Evolutionary conservation across 176 grass and related monocot genomes (phyloP).

Genomic region (Carex littledalei): DNA sequence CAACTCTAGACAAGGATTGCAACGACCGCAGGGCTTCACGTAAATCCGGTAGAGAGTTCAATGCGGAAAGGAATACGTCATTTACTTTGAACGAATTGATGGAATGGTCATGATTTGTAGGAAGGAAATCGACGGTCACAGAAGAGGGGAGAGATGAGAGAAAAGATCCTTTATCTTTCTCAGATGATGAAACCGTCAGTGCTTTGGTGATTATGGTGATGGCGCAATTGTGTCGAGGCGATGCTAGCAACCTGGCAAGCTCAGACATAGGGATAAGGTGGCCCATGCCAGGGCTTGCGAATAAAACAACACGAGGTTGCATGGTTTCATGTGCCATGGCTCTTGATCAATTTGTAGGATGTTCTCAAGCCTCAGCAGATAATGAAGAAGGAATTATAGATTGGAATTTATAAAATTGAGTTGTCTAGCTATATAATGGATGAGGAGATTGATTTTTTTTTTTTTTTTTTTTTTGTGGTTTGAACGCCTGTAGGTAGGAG

Average conservation of each 20-base stretch:
- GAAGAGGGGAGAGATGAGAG: constrained; percentile 3
- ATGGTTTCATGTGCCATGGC: neutral
- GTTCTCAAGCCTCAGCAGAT: neutral
- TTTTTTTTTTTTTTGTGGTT: neutral
- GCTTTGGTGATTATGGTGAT: constrained; percentile 49
- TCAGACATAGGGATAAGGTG: constrained; percentile 56
- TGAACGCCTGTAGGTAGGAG: neutral
- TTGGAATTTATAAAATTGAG: neutral
- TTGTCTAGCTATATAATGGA: neutral
- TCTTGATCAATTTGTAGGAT: neutral
- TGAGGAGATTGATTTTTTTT: neutral
- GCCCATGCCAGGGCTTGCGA: constrained; percentile 45
- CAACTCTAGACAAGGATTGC: neutral
- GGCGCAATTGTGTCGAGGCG: constrained; percentile 21
- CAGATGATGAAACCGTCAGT: neutral
- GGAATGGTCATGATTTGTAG: constrained; percentile 22
- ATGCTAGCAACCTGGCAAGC: constrained; percentile 40
- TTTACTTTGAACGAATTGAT: constrained; percentile 21
- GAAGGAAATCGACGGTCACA: constrained; percentile 30
- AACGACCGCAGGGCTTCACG: neutral
- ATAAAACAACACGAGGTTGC: constrained; percentile 40
- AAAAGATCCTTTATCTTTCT: constrained; percentile 6
- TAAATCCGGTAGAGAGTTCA: neutral
- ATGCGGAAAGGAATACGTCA: neutral
- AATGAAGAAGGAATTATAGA: neutral